These are phyloP conservation scores for Diutina pseudorugosa DNA, from an alignment of 1,139 yeast species.

Conservation along the genomic window DNA sequence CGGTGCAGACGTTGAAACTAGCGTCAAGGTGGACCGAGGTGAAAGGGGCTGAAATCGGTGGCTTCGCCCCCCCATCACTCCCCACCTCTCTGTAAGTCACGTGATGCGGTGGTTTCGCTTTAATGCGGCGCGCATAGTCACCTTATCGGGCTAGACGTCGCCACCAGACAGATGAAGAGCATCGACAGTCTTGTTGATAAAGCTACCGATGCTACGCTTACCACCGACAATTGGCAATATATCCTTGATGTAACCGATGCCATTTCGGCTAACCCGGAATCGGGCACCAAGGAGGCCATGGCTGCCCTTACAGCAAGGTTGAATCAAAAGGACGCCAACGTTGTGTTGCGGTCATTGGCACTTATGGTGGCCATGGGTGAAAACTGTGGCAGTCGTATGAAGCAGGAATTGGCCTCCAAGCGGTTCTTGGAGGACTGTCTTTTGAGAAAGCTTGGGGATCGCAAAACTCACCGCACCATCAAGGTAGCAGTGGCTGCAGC, in stretches of 20 bases:
- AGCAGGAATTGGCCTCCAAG: slow-evolving; percentile 68
- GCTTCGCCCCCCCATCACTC: background rate
- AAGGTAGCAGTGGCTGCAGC: slow-evolving; percentile 57
- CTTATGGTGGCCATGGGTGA: slow-evolving; percentile 72
- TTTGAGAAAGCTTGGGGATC: slow-evolving; percentile 42
- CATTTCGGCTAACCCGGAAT: slow-evolving; percentile 64
- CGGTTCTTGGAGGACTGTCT: slow-evolving; percentile 46
- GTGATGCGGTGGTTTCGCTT: background rate
- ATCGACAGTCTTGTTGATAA: slow-evolving; percentile 22
- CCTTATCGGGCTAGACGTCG: background rate
- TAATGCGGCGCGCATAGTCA: background rate
- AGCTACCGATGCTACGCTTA: slow-evolving; percentile 81
- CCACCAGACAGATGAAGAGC: background rate
- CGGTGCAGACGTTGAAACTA: background rate
- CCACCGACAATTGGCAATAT: slow-evolving; percentile 77
- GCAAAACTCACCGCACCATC: slow-evolving; percentile 52
- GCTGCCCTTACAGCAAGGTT: slow-evolving; percentile 40
- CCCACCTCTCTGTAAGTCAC: background rate
- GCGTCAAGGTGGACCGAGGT: background rate
- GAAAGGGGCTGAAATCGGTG: background rate
- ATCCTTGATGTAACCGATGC: slow-evolving; percentile 76
- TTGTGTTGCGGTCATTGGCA: slow-evolving; percentile 60
- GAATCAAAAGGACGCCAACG: slow-evolving; percentile 62
- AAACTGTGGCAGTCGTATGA: slow-evolving; percentile 84
- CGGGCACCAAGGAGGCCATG: slow-evolving; percentile 40